Evolutionary conservation across 2,329 filamentous ascomycete species (phyloP).

Genomic region (Scopulariopsis brevicaulis): DNA sequence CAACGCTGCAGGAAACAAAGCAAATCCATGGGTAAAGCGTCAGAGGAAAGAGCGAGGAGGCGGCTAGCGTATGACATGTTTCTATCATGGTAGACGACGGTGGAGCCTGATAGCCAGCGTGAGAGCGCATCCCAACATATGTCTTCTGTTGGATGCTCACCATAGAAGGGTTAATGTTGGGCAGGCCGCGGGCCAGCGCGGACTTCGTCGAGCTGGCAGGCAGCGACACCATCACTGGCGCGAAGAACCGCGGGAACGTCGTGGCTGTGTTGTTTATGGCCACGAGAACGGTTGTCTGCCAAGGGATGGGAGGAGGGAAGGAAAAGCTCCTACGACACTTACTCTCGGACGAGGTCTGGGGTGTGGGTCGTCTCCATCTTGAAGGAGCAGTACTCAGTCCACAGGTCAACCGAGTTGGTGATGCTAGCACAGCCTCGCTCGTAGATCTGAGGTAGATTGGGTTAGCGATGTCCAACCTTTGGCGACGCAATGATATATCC

Average conservation of each 20-base stretch:
- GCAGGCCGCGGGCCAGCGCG: not conserved
- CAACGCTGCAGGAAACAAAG: slow-evolving; percentile 23
- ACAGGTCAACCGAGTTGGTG: slow-evolving; percentile 86
- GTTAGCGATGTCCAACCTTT: slow-evolving; percentile 5
- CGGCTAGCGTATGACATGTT: not conserved
- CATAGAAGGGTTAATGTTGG: not conserved
- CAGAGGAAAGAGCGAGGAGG: not conserved
- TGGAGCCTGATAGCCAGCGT: slow-evolving; percentile 54
- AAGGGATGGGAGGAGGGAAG: slow-evolving; percentile 26
- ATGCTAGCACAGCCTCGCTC: slow-evolving; percentile 92
- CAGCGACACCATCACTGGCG: not conserved
- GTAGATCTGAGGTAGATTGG: slow-evolving; percentile 55
- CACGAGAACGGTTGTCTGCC: not conserved
- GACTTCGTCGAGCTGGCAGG: not conserved
- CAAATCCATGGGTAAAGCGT: slow-evolving; percentile 16
- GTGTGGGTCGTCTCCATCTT: slow-evolving; percentile 97
- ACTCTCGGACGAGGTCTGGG: slow-evolving; percentile 95
- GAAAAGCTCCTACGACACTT: slow-evolving; percentile 59
- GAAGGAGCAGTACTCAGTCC: slow-evolving; percentile 95
- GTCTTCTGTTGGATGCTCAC: not conserved
- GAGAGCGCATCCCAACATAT: slow-evolving; percentile 47
- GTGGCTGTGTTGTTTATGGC: slow-evolving; percentile 3
- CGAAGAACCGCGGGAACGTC: not conserved
- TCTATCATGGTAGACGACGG: slow-evolving; percentile 19
- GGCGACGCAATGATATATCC: not conserved